Base-by-base conservation (phyloP, 768 basidiomycete species). In the Leccinum truebloodii region DNA sequence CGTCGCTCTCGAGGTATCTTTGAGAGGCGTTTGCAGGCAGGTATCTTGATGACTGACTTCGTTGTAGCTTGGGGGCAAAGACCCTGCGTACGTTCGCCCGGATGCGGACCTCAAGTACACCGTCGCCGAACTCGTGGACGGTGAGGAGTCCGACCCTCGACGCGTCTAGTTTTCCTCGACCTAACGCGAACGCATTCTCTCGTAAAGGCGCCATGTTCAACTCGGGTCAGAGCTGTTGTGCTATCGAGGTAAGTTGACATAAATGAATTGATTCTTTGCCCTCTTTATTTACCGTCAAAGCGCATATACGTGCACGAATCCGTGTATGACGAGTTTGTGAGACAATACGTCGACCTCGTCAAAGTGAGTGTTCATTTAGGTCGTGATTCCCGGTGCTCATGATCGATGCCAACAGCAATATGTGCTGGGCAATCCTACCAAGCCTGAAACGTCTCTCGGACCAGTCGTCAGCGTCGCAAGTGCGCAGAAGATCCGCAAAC, bases 171-270 rank as follows among this genome's bases (percentile, higher is more conserved):
- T 32, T 48, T 9, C 4, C 44, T 49, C 30, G 52, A 34, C 8
- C 41, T 58, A 4, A 60, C 14, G 26, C 18, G 12, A 13, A 8
- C 8, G 1, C 22, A 5, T 22, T 28, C 22, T 28, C 26, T 48
- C 37, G 22, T 44, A 1, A 66, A 94, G 92, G 94, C 39, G 89
- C 94, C 4, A 88, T 95, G 77, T 99, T 94, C 81, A 98, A 98
- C 75, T 95, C 95, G 16, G 97, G 97, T 2, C 97, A 99, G 76
- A 95, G 94, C 64, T 98, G 96, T 74, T 98, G 96, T 70, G 86
- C 90, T 0, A 79, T 98, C 61, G 97, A 99, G 80, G 91, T 90
- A 62, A 16, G 78, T 68, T 6, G 37, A 34, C 46, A 24, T 28
- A 46, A 35, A n/a, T 35, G 16, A 22, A 28, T 16, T 18, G 28